Base-by-base conservation (phyloP, 257 asterid species). In the Scutellaria baicalensis region DNA sequence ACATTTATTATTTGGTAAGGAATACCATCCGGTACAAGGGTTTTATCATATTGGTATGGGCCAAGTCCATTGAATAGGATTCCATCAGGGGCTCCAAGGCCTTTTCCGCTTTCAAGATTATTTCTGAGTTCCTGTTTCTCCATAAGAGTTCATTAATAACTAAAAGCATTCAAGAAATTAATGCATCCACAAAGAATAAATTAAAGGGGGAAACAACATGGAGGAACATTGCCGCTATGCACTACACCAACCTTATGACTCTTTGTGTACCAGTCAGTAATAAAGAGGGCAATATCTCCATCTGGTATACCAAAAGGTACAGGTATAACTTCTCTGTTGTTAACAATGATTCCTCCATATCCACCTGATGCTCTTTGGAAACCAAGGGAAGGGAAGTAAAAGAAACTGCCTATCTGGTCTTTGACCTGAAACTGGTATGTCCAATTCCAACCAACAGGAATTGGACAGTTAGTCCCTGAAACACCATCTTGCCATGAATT, bases 401-500 rank as follows among this genome's bases (percentile, higher is more conserved):
- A 90, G 95, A 90, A 93, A 75, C 97, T 93, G 52, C 98, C 98
- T 67, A 93, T 90, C 84, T 93, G 98, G 68, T 92, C 97, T 80
- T 92, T 92, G 70, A 90, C 96, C 70, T 92, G 97, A 86, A 92
- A 92, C 75, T 88, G 86, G 80, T 93, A 93, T 1, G 98, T 93
- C 98, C 98, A 93, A 66, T 93, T 93, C 97, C 96, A 90, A 58
- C 98, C 93, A 27, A 91, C 82, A 16, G 97, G 98, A 60, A 93
- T 90, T 33, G 98, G 97, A 72, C 98, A 93, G 80, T 88, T 93
- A 17, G 97, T 93, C 45, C 98, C 98, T 9, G 87, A 80, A 66
- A 93, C 95, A 47, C 98, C 98, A 78, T 93, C 98, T 78, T 93
- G 97, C 97, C 96, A 93, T 6, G 96, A 85, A 74, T 87, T 88